Evolutionary conservation across 2,329 filamentous ascomycete species (phyloP).

Genomic region (Pseudogymnoascus sp.): DNA sequence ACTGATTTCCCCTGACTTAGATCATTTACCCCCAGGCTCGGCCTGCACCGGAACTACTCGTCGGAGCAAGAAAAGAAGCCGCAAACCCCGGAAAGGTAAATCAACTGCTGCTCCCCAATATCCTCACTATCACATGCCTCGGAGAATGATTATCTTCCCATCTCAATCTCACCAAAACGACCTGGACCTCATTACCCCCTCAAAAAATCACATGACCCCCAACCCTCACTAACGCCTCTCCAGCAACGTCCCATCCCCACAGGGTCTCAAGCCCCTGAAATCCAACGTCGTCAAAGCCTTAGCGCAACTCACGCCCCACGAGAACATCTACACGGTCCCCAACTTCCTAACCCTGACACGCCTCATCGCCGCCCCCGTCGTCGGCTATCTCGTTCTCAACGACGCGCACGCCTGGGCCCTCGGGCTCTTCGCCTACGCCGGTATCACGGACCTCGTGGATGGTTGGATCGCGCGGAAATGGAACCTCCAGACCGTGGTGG

Average conservation of each 20-base stretch:
- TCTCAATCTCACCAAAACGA: background rate
- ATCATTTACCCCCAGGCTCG: background rate
- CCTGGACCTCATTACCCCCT: background rate
- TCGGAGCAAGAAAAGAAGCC: background rate
- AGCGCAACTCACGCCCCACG: conserved; percentile 41
- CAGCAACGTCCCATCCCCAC: background rate
- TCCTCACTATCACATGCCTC: background rate
- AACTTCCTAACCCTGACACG: conserved; percentile 87
- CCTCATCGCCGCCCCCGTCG: conserved; percentile 69
- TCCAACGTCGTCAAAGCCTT: conserved; percentile 20
- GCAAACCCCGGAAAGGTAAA: background rate
- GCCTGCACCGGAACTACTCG: background rate
- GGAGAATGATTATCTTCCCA: too few relatives aligned
- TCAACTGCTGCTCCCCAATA: background rate
- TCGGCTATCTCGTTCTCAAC: conserved; percentile 83
- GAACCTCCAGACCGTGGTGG: conserved; percentile 86
- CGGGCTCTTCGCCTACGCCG: conserved; percentile 83
- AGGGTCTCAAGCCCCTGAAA: conserved; percentile 5
- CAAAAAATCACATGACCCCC: background rate
- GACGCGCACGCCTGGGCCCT: conserved; percentile 72
- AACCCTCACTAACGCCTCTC: background rate
- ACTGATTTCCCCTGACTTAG: background rate
- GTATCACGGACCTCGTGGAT: conserved; percentile 83
- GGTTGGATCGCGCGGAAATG: conserved; percentile 87
- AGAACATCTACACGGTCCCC: conserved; percentile 96